phyloP scores from a whole-genome alignment of 345 rosid genomes.

The Euphorbia pulcherrima region DNA sequence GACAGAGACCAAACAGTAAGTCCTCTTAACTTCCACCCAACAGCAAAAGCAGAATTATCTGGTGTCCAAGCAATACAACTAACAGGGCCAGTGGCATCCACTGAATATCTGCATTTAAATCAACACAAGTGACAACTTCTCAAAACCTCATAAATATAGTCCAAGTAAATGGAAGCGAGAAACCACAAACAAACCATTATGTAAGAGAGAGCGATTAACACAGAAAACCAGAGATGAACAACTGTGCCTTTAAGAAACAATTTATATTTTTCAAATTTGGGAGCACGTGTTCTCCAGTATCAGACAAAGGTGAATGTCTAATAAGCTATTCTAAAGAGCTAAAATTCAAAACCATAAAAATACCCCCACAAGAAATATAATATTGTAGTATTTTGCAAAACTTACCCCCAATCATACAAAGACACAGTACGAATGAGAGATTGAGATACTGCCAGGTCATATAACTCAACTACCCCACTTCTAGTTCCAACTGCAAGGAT shows the following conservation, averaged over 20 bases:
- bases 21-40: constrained; percentile 98
- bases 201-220: constrained; percentile 5
- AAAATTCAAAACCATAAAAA: constrained; percentile 3
- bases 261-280: background rate
- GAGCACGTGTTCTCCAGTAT: background rate
- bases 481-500: constrained; percentile 93
- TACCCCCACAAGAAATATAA: constrained; percentile 4
- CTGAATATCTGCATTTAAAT: constrained; percentile 59
- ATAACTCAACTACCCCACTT: constrained; percentile 80
- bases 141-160: constrained; percentile 4
- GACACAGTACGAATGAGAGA: constrained; percentile 77
- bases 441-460: constrained; percentile 64
- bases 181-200: constrained; percentile 4
- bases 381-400: constrained; percentile 5
- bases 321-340: background rate
- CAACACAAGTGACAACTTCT: constrained; percentile 7
- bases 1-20: constrained; percentile 97
- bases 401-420: constrained; percentile 96
- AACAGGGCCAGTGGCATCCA: constrained; percentile 94
- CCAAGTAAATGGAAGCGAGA: background rate
- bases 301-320: background rate
- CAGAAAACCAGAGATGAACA: background rate
- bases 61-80: constrained; percentile 94
- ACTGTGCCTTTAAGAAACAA: background rate
- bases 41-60: constrained; percentile 96